Percentiles rank a stretch among this genome's conserved stretches.
Conservation (phyloP, 2,329 filamentous ascomycete genomes). For the Botrytis byssoidea region DNA sequence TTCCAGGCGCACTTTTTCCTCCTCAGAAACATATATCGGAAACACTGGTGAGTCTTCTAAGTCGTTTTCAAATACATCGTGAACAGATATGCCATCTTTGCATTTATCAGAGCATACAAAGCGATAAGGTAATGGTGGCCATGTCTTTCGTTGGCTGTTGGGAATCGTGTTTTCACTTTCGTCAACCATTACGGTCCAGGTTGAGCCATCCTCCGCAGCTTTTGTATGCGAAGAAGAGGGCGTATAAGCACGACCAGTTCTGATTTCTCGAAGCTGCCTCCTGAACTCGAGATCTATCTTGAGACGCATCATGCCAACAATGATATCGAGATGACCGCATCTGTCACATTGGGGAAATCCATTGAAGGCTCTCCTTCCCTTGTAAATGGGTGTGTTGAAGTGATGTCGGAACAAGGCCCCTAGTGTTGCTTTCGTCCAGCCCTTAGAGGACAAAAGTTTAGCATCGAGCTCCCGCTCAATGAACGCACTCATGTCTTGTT, state of each 20-base stretch:
- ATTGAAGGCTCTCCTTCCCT: not conserved
- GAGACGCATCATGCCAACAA: not conserved
- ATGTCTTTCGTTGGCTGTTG: not conserved
- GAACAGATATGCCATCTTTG: not conserved
- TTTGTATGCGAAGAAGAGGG: not conserved
- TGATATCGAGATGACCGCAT: not conserved
- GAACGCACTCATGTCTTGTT: constrained; percentile 2
- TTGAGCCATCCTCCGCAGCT: not conserved
- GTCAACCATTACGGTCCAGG: too few species aligned
- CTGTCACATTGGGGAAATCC: not conserved
- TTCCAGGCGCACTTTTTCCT: not conserved
- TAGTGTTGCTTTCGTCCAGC: constrained; percentile 7
- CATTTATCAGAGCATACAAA: constrained; percentile 2
- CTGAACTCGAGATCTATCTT: constrained; percentile 10
- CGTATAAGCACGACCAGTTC: not conserved
- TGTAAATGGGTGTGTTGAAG: not conserved
- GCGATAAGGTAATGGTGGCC: constrained; percentile 2
- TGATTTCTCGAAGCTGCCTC: constrained; percentile 5
- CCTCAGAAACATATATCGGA: not conserved
- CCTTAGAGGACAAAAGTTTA: not conserved
- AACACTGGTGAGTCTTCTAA: not conserved
- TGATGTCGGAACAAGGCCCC: not conserved
- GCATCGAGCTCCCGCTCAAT: constrained; percentile 6
- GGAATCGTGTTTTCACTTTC: not conserved
- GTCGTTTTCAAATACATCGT: constrained; percentile 9